These are phyloP conservation scores for Arthrobotrys pseudoclavata DNA, from an alignment of 2,329 filamentous ascomycete genomes.

Conservation along the genomic window DNA sequence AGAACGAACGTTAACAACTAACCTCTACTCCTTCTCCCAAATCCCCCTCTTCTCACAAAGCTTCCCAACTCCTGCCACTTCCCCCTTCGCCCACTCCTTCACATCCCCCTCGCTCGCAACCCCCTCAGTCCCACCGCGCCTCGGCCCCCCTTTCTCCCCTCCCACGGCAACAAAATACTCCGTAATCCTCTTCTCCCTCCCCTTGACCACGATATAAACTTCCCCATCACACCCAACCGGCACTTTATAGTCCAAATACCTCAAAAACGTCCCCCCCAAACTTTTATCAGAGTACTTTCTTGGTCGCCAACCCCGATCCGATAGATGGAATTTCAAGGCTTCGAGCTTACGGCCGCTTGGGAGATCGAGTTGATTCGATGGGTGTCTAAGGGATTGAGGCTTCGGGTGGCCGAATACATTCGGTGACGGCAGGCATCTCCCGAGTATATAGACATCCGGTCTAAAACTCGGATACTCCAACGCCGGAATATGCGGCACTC, in stretches of 20 bases:
- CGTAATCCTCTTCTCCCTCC: constrained; percentile 42
- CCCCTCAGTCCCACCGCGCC: constrained; percentile 20
- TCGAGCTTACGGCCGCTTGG: neutral
- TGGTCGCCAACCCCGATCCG: constrained; percentile 23
- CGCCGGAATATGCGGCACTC: constrained; percentile 35
- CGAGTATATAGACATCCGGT: constrained; percentile 40
- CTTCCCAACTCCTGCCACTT: constrained; percentile 18
- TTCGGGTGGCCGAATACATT: constrained; percentile 21
- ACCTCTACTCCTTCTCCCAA: constrained; percentile 43
- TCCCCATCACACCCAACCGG: constrained; percentile 30
- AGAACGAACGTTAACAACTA: neutral
- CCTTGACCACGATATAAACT: constrained; percentile 52
- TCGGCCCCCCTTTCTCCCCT: constrained; percentile 20
- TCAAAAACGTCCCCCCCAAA: constrained; percentile 34
- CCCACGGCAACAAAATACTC: constrained; percentile 55
- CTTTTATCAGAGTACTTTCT: constrained; percentile 27
- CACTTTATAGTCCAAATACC: constrained; percentile 45
- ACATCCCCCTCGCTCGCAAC: constrained; percentile 24
- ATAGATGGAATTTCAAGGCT: constrained; percentile 33
- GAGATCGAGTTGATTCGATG: constrained; percentile 29
- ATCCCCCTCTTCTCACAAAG: constrained; percentile 35
- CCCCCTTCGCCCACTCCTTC: constrained; percentile 47
- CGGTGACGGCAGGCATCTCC: constrained; percentile 26
- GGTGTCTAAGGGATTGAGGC: constrained; percentile 24
- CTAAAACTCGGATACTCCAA: constrained; percentile 42